Evolutionary conservation across 306 rosid genomes (phyloP).

Genomic region (Rubus idaeus): DNA sequence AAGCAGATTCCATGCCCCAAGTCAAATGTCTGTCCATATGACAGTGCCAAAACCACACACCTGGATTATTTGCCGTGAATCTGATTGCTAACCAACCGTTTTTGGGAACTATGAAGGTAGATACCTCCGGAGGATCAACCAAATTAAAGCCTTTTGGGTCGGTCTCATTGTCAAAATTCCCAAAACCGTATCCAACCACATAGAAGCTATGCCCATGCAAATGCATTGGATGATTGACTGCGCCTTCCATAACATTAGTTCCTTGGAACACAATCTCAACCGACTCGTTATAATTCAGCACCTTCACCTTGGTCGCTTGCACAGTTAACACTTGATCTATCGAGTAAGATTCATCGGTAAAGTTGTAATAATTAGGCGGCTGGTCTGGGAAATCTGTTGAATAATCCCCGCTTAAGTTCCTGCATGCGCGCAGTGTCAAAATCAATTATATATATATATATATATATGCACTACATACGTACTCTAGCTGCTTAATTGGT

Average conservation of each 20-base stretch:
- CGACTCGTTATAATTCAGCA: neutral
- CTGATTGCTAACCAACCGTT: neutral
- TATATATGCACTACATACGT: too few species aligned
- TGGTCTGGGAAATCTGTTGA: neutral
- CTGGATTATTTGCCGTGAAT: neutral
- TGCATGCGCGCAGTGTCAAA: neutral
- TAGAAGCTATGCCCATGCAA: slow-evolving; percentile 1
- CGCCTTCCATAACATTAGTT: neutral
- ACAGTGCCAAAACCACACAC: neutral
- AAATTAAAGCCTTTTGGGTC: neutral
- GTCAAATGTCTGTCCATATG: neutral
- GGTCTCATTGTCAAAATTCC: neutral
- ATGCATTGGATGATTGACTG: neutral
- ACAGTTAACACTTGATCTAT: neutral
- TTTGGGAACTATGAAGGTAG: neutral
- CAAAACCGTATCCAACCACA: neutral
- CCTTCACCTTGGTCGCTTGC: neutral
- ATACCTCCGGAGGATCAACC: neutral
- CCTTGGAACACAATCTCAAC: slow-evolving; percentile 5
- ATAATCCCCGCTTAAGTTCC: neutral
- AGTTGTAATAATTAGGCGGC: neutral
- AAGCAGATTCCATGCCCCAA: neutral
- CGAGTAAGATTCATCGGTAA: neutral
- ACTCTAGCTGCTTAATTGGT: too few species aligned
- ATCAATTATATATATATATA: too few species aligned